phyloP scores from a whole-genome alignment of 2,329 filamentous ascomycete genomes.

The Aspergillus persii region DNA sequence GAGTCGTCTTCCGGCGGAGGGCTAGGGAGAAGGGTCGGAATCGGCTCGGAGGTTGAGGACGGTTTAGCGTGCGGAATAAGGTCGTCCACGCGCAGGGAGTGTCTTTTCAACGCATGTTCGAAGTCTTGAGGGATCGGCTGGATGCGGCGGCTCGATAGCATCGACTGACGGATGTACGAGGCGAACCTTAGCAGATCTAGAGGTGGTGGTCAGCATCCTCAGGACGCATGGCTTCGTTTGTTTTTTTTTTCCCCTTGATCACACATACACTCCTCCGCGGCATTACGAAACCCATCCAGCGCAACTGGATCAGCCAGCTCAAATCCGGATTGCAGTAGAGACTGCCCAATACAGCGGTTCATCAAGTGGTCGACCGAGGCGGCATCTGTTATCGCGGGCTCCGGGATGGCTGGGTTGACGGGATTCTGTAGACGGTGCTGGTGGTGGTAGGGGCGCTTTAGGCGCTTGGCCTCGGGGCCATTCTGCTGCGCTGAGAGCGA shows the following conservation, averaged over 20 bases:
- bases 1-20: constrained; percentile 39
- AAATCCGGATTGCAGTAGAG: constrained; percentile 54
- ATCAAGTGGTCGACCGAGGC: constrained; percentile 55
- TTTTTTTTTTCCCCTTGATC: background rate
- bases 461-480: constrained; percentile 29
- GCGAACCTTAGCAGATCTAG: constrained; percentile 56
- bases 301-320: constrained; percentile 55
- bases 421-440: constrained; percentile 42
- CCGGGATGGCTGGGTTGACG: constrained; percentile 29
- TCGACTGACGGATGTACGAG: constrained; percentile 55
- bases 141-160: constrained; percentile 56
- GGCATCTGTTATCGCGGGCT: constrained; percentile 50
- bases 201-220: constrained; percentile 18
- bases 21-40: constrained; percentile 35
- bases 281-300: constrained; percentile 54
- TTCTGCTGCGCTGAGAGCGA: constrained; percentile 17
- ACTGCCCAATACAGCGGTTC: constrained; percentile 53
- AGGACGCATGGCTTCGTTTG: constrained; percentile 14
- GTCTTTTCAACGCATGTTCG: constrained; percentile 43
- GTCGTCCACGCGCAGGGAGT: constrained; percentile 30
- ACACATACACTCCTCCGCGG: constrained; percentile 59
- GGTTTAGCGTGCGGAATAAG: constrained; percentile 35
- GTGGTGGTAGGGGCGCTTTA: constrained; percentile 41
- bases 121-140: constrained; percentile 60
- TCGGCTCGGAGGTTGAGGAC: constrained; percentile 18